Base-by-base conservation (phyloP, 2,329 filamentous ascomycete genomes). In the Neurospora sp. region DNA sequence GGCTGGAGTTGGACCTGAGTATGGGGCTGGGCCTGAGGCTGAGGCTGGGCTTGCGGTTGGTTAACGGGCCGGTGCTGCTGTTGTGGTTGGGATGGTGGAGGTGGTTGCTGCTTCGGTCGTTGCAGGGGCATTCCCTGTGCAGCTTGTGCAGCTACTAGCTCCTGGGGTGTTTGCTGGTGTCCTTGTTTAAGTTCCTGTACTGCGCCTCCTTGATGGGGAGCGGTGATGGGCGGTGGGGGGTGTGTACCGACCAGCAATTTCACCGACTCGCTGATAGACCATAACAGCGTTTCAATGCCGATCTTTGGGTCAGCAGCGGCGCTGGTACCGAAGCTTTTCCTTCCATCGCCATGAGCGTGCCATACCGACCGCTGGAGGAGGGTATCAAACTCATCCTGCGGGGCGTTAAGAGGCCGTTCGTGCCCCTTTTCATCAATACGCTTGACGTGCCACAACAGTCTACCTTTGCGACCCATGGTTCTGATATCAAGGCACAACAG, bases 401-500 rank as follows among this genome's bases (percentile, higher is more conserved):
- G 75, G 37, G 77, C 76, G 46, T 75, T 75, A 68, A 17, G 10
- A 75, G 75, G 0, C 72, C 19, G 68, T 79, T 77, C 10, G 52
- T 62, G 23, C 23, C 52, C 52, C 52, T 62, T 62, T 62, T 62
- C 52, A 36, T 57, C 57, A 2, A 71, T 37, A 10, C 75, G 73
- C 10, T 38, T 39, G 33, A 76, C 66, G 41, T 73, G 69, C 75
- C 75, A 76, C 23, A 70, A 36, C 6, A 81, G 76, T 65, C 82
- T 80, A 33, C 83, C 84, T 43, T 81, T 81, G 17, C 85, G 83
- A 10, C 80, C 78, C 68, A 80, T 81, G 67, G 88, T 79, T 65
- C 81, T 82, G n/a, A 89, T 78, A 43, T 87, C 83, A 43, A 91
- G 78, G 2, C 80, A 79, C n/a, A 88, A 76, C 19, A 79, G 78